Conservation (phyloP, 805 yeast genomes). For the Candida coleopterorum region DNA sequence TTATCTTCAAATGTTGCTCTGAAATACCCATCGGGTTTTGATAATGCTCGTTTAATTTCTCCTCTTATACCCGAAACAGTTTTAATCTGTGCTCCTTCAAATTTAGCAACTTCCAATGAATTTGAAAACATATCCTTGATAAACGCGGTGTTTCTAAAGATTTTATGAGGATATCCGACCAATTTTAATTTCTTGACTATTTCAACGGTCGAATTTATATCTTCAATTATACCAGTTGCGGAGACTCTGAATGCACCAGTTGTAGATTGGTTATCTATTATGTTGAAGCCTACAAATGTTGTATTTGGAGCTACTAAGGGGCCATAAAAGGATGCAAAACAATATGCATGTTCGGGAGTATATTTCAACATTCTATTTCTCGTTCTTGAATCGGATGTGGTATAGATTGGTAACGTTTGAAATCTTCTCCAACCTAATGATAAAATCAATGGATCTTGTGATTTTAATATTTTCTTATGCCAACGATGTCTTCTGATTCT, state of each 20-base stretch:
- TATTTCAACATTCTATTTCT: constrained; percentile 96
- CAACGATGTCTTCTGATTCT: constrained; percentile 97
- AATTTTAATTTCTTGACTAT: constrained; percentile 93
- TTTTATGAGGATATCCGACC: constrained; percentile 91
- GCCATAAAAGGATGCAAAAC: constrained; percentile 94
- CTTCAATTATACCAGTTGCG: constrained; percentile 95
- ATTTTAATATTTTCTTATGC: constrained; percentile 93
- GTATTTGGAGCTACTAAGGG: constrained; percentile 97
- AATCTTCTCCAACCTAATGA: constrained; percentile 98
- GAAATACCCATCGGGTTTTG: constrained; percentile 92
- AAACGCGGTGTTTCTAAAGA: constrained; percentile 94
- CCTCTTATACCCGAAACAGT: constrained; percentile 98
- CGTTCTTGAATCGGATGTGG: constrained; percentile 96
- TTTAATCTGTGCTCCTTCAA: constrained; percentile 95
- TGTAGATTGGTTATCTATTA: constrained; percentile 77
- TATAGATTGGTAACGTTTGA: constrained; percentile 92
- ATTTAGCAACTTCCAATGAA: constrained; percentile 91
- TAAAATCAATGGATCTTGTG: constrained; percentile 90
- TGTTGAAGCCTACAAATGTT: constrained; percentile 92
- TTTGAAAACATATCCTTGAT: constrained; percentile 94
- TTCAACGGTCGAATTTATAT: constrained; percentile 83
- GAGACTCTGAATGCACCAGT: constrained; percentile 91
- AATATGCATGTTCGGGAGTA: constrained; percentile 96
- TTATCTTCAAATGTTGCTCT: constrained; percentile 98
- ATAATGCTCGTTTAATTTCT: constrained; percentile 90